Conservation (phyloP, 2,329 filamentous ascomycete genomes). For the Allantophomopsis lycopodina region DNA sequence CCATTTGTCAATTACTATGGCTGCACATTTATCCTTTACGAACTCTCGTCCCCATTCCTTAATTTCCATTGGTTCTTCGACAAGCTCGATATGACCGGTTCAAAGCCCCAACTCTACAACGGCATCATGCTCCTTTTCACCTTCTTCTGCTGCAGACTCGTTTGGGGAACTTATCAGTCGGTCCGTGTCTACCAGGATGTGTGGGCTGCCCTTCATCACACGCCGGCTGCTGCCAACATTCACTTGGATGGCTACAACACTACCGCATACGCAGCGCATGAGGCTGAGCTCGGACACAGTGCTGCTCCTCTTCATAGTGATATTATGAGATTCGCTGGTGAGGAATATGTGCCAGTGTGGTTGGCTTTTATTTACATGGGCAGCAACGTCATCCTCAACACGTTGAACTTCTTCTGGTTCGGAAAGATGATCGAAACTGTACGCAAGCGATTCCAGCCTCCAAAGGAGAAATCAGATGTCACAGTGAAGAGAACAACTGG, state of each 20-base stretch:
- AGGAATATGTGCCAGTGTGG: constrained; percentile 52
- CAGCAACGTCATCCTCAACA: constrained; percentile 60
- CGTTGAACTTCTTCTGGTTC: constrained; percentile 77
- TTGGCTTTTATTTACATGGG: constrained; percentile 52
- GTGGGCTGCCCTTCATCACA: constrained; percentile 39
- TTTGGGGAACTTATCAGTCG: constrained; percentile 67
- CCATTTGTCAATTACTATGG: constrained; percentile 80
- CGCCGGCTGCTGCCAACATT: constrained; percentile 18
- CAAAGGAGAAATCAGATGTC: constrained; percentile 19
- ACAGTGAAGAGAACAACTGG: constrained; percentile 13
- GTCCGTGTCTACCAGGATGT: constrained; percentile 58
- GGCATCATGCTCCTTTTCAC: constrained; percentile 57
- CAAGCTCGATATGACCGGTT: constrained; percentile 70
- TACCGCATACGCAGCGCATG: constrained; percentile 19
- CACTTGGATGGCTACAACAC: constrained; percentile 18
- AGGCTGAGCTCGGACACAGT: constrained; percentile 16
- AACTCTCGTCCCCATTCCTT: constrained; percentile 72
- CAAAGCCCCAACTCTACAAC: constrained; percentile 61
- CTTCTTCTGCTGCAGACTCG: constrained; percentile 65
- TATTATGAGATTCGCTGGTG: constrained; percentile 34
- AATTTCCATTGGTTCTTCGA: constrained; percentile 91
- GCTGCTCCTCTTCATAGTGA: constrained; percentile 16
- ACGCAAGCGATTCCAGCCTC: constrained; percentile 56
- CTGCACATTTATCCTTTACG: constrained; percentile 72
- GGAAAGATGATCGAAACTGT: constrained; percentile 75